Evolutionary conservation across 805 yeast genomes (phyloP).

Genomic region (Candida glaebosa): DNA sequence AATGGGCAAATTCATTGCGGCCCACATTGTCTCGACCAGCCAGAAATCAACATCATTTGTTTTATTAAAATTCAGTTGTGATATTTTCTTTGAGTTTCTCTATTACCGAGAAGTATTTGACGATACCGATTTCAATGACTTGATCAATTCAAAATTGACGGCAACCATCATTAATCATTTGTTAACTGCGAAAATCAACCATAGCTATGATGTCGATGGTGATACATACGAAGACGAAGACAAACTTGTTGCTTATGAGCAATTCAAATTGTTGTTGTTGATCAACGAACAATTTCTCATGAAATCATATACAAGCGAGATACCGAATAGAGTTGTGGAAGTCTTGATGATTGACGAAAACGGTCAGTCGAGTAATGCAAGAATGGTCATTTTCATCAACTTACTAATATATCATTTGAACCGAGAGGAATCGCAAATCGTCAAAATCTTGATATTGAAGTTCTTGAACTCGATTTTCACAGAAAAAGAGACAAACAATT

Average conservation of each 20-base stretch:
- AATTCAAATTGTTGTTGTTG: slow-evolving; percentile 67
- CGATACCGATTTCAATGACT: slow-evolving; percentile 29
- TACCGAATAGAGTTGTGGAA: slow-evolving; percentile 51
- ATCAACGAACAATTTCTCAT: slow-evolving; percentile 89
- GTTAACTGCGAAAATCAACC: slow-evolving; percentile 30
- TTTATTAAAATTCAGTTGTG: slow-evolving; percentile 35
- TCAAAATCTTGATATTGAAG: slow-evolving; percentile 77
- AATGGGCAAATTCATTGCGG: slow-evolving; percentile 26
- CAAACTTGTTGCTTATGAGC: slow-evolving; percentile 53
- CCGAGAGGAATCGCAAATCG: slow-evolving; percentile 65
- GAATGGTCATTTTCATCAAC: slow-evolving; percentile 65
- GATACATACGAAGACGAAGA: slow-evolving; percentile 49
- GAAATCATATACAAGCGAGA: slow-evolving; percentile 32
- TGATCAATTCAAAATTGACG: slow-evolving; percentile 27
- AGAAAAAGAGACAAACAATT: slow-evolving; percentile 56
- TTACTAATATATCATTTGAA: slow-evolving; percentile 62
- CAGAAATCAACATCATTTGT: slow-evolving; percentile 24
- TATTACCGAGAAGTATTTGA: slow-evolving; percentile 31
- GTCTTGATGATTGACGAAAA: slow-evolving; percentile 45
- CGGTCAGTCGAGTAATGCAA: slow-evolving; percentile 17
- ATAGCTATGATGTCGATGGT: slow-evolving; percentile 29
- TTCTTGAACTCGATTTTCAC: slow-evolving; percentile 72
- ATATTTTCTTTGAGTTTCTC: slow-evolving; percentile 39
- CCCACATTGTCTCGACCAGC: slow-evolving; percentile 20
- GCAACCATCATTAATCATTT: slow-evolving; percentile 27